Conservation (phyloP, 768 basidiomycete genomes). For the Suillus occidentalis region DNA sequence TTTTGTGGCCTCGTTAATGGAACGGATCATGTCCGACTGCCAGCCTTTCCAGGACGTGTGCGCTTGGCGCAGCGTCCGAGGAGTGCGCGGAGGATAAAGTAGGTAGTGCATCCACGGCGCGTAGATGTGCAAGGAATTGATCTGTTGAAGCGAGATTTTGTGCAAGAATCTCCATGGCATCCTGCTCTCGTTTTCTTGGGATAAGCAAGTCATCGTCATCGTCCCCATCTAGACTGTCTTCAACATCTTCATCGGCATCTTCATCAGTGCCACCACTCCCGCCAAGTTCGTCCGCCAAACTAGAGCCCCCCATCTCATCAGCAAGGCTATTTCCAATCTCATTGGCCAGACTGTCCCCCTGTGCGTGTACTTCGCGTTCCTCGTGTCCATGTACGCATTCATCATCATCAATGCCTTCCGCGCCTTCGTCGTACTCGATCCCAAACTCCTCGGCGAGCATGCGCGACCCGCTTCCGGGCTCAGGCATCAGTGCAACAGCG, state of each 20-base stretch:
- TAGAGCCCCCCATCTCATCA: conserved; percentile 28
- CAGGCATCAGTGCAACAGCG: conserved; percentile 84
- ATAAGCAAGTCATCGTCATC: conserved; percentile 26
- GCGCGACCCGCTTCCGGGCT: conserved; percentile 70
- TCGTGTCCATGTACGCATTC: conserved; percentile 31
- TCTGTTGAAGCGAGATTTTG: conserved; percentile 77
- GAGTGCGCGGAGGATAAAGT: conserved; percentile 36
- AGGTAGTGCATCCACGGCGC: conserved; percentile 61
- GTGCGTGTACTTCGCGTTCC: conserved; percentile 25
- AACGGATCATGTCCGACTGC: conserved; percentile 77
- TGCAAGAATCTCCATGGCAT: conserved; percentile 72
- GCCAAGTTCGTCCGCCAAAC: conserved; percentile 40
- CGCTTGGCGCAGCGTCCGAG: conserved; percentile 12
- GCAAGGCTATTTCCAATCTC: conserved; percentile 24
- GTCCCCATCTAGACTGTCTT: conserved; percentile 24
- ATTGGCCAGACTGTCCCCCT: conserved; percentile 21
- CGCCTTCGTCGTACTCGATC: conserved; percentile 86
- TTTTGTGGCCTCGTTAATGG: conserved; percentile 70
- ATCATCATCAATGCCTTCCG: conserved; percentile 71
- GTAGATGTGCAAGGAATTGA: conserved; percentile 71
- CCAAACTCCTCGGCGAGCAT: conserved; percentile 86
- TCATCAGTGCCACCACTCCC: conserved; percentile 14
- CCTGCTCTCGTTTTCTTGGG: conserved; percentile 35
- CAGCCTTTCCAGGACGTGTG: conserved; percentile 56
- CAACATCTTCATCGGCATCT: conserved; percentile 14